Evolutionary conservation across 306 rosid species (phyloP).

Genomic region (Medicago truncatula): DNA sequence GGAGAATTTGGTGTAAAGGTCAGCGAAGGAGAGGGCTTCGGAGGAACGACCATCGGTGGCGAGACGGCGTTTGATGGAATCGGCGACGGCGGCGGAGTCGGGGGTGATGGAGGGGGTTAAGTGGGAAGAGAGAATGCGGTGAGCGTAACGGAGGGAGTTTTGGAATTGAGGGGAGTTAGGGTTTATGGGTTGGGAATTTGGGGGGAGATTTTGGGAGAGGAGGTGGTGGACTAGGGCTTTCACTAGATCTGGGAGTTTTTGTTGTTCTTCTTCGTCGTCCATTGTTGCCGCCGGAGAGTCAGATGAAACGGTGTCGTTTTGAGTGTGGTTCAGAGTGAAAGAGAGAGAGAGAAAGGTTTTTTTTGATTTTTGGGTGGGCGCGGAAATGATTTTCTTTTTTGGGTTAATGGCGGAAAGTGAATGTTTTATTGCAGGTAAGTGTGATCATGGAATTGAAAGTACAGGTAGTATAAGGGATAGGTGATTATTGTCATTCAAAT

Average conservation of each 20-base stretch:
- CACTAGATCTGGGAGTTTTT: constrained; percentile 83
- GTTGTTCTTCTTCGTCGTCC: constrained; percentile 94
- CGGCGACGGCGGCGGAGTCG: constrained; percentile 89
- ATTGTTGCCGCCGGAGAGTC: constrained; percentile 34
- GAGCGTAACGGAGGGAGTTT: constrained; percentile 78
- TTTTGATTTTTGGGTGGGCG: constrained; percentile 41
- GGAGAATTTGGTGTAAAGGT: constrained; percentile 77
- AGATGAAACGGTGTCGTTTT: constrained; percentile 11
- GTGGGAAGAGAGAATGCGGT: constrained; percentile 81
- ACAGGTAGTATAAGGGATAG: too few relatives aligned
- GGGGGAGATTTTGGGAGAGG: constrained; percentile 55
- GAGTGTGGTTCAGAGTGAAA: background rate
- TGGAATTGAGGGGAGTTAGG: constrained; percentile 61
- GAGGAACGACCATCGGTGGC: constrained; percentile 86
- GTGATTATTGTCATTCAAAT: too few relatives aligned
- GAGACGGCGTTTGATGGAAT: constrained; percentile 86
- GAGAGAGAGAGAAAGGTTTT: background rate
- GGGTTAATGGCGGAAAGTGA: background rate
- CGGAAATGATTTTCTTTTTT: constrained; percentile 30
- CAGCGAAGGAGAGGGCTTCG: constrained; percentile 92
- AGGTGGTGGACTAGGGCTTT: constrained; percentile 78
- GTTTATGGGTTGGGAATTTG: constrained; percentile 47
- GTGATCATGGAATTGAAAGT: background rate
- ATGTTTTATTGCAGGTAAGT: background rate
- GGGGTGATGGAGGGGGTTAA: constrained; percentile 82